Conservation (phyloP, 257 asterid species). For the Rauvolfia tetraphylla region DNA sequence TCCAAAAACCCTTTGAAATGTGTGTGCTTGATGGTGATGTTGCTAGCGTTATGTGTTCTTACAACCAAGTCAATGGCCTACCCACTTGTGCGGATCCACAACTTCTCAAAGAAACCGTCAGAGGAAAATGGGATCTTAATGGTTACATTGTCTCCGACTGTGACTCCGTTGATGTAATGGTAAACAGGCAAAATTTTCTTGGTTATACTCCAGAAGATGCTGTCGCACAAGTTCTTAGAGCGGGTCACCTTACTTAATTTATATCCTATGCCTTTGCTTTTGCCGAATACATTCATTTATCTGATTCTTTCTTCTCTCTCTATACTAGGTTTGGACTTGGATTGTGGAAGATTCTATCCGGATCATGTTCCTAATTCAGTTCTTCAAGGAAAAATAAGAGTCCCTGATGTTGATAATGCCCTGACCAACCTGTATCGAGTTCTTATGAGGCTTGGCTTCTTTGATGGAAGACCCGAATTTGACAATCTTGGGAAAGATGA, state of each 20-base stretch:
- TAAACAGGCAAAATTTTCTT: constrained; percentile 33
- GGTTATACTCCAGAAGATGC: constrained; percentile 32
- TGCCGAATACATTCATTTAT: neutral
- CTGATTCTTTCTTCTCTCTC: neutral
- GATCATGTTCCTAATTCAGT: constrained; percentile 27
- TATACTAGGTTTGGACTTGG: constrained; percentile 41
- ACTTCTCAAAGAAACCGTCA: constrained; percentile 27
- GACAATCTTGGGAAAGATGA: constrained; percentile 28
- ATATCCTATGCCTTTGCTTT: neutral
- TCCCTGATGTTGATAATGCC: constrained; percentile 29
- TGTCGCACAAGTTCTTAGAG: constrained; percentile 34
- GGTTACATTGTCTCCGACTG: constrained; percentile 58
- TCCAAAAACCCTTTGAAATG: constrained; percentile 39
- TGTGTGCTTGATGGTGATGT: constrained; percentile 47
- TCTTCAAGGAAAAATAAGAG: constrained; percentile 31
- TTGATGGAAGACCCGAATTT: constrained; percentile 38
- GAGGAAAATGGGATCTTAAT: constrained; percentile 45
- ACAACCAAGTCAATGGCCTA: constrained; percentile 41
- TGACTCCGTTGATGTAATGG: constrained; percentile 36
- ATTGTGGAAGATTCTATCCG: constrained; percentile 34
- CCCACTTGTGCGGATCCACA: constrained; percentile 46
- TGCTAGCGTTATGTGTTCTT: constrained; percentile 50
- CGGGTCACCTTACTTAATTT: constrained; percentile 20
- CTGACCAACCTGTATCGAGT: constrained; percentile 27
- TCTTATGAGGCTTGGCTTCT: constrained; percentile 47